Conservation (phyloP, 1,139 yeast species). For the Waltiozyma sp. region DNA sequence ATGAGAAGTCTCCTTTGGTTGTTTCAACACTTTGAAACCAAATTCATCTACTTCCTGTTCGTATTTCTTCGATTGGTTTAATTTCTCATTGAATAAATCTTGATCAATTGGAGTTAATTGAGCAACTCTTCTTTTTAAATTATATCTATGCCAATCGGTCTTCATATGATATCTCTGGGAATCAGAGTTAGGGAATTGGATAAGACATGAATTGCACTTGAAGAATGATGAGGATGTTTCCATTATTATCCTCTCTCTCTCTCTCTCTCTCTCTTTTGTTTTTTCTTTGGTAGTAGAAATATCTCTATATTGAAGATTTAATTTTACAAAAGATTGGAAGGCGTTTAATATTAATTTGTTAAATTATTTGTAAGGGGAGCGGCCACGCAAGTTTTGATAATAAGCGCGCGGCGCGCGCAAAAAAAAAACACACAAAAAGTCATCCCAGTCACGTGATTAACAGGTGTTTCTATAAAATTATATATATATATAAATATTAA, state of each 20-base stretch:
- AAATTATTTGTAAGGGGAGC: no score
- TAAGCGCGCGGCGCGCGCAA: no score
- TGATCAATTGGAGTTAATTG: slow-evolving; percentile 70
- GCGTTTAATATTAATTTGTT: no score
- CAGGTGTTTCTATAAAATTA: not conserved
- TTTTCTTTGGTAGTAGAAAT: no score
- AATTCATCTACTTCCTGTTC: slow-evolving; percentile 49
- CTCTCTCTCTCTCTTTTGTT: no score
- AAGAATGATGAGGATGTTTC: slow-evolving; percentile 45
- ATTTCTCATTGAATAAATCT: slow-evolving; percentile 72
- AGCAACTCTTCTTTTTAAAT: slow-evolving; percentile 85
- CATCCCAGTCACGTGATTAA: no score
- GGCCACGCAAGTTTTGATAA: no score
- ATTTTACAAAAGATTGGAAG: no score
- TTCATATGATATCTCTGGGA: slow-evolving; percentile 89
- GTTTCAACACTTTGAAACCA: slow-evolving; percentile 38
- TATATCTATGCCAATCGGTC: slow-evolving; percentile 82
- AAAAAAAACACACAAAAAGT: no score
- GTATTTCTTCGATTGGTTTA: slow-evolving; percentile 33
- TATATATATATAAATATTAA: not conserved
- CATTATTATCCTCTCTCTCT: no score
- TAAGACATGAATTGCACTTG: slow-evolving; percentile 84
- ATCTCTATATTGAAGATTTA: no score
- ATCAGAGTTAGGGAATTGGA: slow-evolving; percentile 70
- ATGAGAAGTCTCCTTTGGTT: slow-evolving; percentile 12